Evolutionary conservation across 2,329 filamentous ascomycete species (phyloP), one percentile per base, ranked within the genome.

Genomic region (Madurella mycetomatis): DNA sequence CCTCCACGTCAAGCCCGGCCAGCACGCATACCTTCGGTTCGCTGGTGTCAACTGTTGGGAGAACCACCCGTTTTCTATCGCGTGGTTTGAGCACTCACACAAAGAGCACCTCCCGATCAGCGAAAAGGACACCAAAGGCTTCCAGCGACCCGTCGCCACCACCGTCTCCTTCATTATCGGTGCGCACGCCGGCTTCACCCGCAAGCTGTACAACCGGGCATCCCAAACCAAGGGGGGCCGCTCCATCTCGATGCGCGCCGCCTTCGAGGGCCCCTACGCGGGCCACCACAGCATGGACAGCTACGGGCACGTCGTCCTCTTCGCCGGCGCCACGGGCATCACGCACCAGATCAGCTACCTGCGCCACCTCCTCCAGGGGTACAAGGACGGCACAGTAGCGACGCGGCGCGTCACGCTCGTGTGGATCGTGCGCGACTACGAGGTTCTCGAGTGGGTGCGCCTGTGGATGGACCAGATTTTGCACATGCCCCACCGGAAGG

Each of bases 331-430:
- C 54, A 91, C 94, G 5, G 94, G 94, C 58, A 97, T 99, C 72
- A 96, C 92, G 1, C 92, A 97, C 70, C 91, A 95, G 69, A 83
- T 97, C 31, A 89, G 91, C 34, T 95, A 95, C 69, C 81, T 96
- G 9, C 86, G 85, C 52, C 86, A 94, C 49, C 76, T 92, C 4
- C 80, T 92, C 55, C 74, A 84, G 51, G 87, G 87, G 4, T 87
- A 81, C 69, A 82, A 83, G 51, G 76, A 82, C 1, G 82, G 84
- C 55, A 91, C 85, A 1, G 84, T 91, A 39, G 91, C 92, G 4
- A 90, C 90, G 3, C 86, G 91, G 49, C 84, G 86, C 41, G 74
- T 97, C 45, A 89, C 87, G 1, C 83, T 97, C 8, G 83, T 96
- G 56, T 97, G 94, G 94, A 86, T 96, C 66, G 88, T 97, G 60